phyloP scores from a whole-genome alignment of 306 rosid species.

The Rosa rugosa region DNA sequence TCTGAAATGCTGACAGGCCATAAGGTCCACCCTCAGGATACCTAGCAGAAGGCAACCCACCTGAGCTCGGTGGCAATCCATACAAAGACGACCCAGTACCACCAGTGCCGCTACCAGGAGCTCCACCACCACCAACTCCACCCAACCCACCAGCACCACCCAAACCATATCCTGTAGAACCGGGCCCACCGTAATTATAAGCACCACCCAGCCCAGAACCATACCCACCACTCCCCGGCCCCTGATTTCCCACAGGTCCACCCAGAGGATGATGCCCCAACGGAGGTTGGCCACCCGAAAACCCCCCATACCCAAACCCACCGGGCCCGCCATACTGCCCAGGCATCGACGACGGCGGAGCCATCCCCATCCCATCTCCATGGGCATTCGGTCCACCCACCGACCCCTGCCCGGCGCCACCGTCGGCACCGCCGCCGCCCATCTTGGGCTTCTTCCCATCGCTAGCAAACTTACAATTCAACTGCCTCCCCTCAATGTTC shows the following conservation, averaged over 20 bases:
- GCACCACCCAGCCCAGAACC: constrained; percentile 22
- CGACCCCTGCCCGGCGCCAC: constrained; percentile 35
- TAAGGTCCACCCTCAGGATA: constrained; percentile 78
- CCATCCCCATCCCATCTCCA: constrained; percentile 41
- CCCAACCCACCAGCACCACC: constrained; percentile 31
- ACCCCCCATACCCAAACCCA: constrained; percentile 74
- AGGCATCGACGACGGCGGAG: constrained; percentile 39
- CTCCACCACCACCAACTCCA: constrained; percentile 34
- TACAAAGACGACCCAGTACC: constrained; percentile 59
- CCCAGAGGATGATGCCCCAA: constrained; percentile 59
- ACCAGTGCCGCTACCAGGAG: constrained; percentile 1
- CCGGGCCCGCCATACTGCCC: constrained; percentile 64
- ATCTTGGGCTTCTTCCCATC: constrained; percentile 86
- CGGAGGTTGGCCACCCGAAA: constrained; percentile 64
- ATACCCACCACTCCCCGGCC: constrained; percentile 54
- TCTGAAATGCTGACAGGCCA: constrained; percentile 57
- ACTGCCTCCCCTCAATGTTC: constrained; percentile 77
- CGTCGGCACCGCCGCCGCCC: constrained; percentile 44
- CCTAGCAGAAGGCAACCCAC: constrained; percentile 68
- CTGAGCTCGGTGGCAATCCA: constrained; percentile 71
- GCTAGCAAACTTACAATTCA: constrained; percentile 77
- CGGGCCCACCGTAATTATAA: constrained; percentile 28
- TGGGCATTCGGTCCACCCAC: constrained; percentile 43
- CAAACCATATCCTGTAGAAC: constrained; percentile 19
- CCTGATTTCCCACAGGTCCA: constrained; percentile 54